Evolutionary conservation across 371 early-diverging fungal genomes (phyloP).

Genomic region (Syncephalastrum racemosum): DNA sequence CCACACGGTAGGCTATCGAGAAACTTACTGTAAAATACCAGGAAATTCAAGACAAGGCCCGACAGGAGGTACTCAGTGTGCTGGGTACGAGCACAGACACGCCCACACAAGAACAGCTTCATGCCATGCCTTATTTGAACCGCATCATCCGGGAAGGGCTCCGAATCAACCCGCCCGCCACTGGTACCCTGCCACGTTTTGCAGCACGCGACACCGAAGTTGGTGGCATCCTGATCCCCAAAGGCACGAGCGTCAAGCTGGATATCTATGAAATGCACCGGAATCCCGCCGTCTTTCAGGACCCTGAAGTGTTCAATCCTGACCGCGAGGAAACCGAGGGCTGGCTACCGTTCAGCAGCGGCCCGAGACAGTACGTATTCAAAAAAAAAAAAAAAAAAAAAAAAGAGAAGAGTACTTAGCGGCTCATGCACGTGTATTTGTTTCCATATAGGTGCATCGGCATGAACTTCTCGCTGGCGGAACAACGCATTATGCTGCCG

Average conservation of each 20-base stretch:
- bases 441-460: slow-evolving; percentile 26
- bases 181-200: slow-evolving; percentile 18
- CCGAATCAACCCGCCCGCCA: slow-evolving; percentile 39
- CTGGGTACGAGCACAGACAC: slow-evolving; percentile 35
- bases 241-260: slow-evolving; percentile 34
- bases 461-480: slow-evolving; percentile 47
- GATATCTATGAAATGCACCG: slow-evolving; percentile 28
- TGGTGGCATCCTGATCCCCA: slow-evolving; percentile 39
- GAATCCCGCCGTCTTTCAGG: slow-evolving; percentile 21
- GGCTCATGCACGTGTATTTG: too few species aligned
- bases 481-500: slow-evolving; percentile 43
- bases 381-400: too few species aligned
- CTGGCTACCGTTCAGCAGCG: slow-evolving; percentile 4
- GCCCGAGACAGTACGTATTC: background rate
- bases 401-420: too few species aligned
- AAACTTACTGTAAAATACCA: background rate
- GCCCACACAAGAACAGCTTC: slow-evolving; percentile 39
- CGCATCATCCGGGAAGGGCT: slow-evolving; percentile 42
- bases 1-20: background rate
- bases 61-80: slow-evolving; percentile 46
- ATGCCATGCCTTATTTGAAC: slow-evolving; percentile 44
- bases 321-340: slow-evolving; percentile 10
- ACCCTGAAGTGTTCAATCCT: slow-evolving; percentile 21
- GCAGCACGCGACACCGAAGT: slow-evolving; percentile 24
- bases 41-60: slow-evolving; percentile 47